Base-by-base conservation (phyloP, 805 yeast species). In the Schwanniomyces yamadae region DNA sequence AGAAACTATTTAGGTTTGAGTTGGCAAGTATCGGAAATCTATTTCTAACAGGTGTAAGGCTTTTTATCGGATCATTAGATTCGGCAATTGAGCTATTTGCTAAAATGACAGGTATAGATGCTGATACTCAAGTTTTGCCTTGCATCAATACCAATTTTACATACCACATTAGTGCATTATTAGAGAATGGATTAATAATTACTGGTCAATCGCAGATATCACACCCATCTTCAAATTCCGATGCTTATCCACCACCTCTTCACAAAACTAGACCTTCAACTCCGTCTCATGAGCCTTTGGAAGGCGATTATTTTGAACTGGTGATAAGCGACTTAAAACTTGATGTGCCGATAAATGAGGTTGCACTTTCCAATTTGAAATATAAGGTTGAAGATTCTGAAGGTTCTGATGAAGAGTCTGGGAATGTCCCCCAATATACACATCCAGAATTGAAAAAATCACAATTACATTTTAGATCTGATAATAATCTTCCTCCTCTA, bases 201-300 rank as follows among this genome's bases (percentile, higher is more conserved):
- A 83, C 90, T 0, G 98, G 98, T 9, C 98, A 90, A 57, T 82
- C 91, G 3, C 95, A 89, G 53, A 90, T 90, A 8, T 87, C 96
- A 1, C 98, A 90, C 59, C 98, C 98, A 1, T 62, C 73, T 12
- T 33, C 48, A 1, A 48, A 44, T 17, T 37, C 37, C 5, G 52
- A 48, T 19, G 34, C 39, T 20, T 54, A 52, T 31, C 61, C 62
- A 11, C 59, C 55, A 9, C 57, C 62, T 1, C 52, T 59, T 8
- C 36, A 47, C 14, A 46, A 37, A 24, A 54, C 55, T 18, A 24
- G 56, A 23, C 54, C 61, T 24, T 38, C 54, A 15, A 49, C 61
- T 6, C 62, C 59, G 4, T 36, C 46, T 13, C 45, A 31, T 15
- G 31, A 31, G 5, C 14, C 24, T 13, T 13, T 13, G 6, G 23